Base-by-base conservation (phyloP, 768 basidiomycete species). In the Serendipita sp. region DNA sequence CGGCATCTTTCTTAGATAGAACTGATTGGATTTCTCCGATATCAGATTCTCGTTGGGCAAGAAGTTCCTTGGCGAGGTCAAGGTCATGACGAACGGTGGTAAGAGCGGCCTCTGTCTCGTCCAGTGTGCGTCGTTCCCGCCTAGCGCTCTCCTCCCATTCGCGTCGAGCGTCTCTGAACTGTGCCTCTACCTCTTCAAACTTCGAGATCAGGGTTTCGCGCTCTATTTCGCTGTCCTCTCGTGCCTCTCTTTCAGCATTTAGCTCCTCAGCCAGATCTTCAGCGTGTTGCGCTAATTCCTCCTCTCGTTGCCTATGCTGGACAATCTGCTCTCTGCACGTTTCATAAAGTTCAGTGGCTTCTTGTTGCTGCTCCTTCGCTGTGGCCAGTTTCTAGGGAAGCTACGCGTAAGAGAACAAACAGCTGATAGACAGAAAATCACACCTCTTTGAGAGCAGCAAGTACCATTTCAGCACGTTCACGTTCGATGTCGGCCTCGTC, bases 401-500 rank as follows among this genome's bases (percentile, higher is more conserved):
- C 13, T 41, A 7, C 13, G 41, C 5, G 41, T 13, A 2, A 41
- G 41, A 41, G 13, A 5, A 13, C 5, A 41, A 41, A 5, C 13
- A 24, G 24, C 24, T 24, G 24, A 35, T 46, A 28, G 16, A 11
- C 10, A 1, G 38, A 45, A 34, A 13, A 3, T 70, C 80, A 35
- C 48, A 86, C 93, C 74, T 95, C 90, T 73, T 94, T 95, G 53
- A 95, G 79, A 1, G 86, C 86, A 7, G 77, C 76, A 35, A 84
- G 77, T 3, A 94, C 75, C 2, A 78, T 83, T 69, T 88, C 85
- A 1, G 85, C 74, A 47, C 83, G 76, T 65, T 88, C 87, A 30
- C 81, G 77, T 70, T 88, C 89, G n/a, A 80, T 80, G 46, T 64
- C 64, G 7, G 74, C 77, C 53, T 86, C 84, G n/a, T 92, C 89